These are phyloP conservation scores for Colletotrichum falcatum DNA, from an alignment of 2,329 filamentous ascomycete genomes.

Conservation along the genomic window DNA sequence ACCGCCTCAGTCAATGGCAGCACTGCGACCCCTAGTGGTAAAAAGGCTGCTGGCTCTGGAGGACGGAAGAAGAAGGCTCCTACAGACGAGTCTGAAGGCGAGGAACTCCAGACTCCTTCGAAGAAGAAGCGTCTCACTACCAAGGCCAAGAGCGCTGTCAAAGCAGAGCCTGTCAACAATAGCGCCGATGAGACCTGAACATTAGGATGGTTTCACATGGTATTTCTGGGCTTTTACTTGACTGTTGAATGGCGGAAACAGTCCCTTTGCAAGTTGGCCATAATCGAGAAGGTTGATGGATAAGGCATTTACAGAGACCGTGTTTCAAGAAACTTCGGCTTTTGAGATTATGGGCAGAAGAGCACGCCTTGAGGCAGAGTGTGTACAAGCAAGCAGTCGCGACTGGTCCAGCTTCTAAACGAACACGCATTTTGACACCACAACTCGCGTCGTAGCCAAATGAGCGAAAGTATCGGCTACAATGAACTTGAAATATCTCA, in stretches of 20 bases:
- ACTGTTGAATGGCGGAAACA: background rate
- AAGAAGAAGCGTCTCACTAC: conserved; percentile 5
- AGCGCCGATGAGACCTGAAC: background rate
- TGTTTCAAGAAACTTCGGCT: background rate
- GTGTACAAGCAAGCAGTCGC: background rate
- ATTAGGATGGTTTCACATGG: background rate
- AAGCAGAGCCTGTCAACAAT: background rate
- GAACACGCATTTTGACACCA: background rate
- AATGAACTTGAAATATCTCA: background rate
- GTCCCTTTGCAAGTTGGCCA: background rate
- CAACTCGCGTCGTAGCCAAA: background rate
- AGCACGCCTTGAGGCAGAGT: background rate
- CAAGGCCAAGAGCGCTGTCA: background rate
- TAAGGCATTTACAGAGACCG: background rate
- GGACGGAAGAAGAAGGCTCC: background rate
- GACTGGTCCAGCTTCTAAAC: background rate
- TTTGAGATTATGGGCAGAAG: background rate
- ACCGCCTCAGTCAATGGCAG: background rate
- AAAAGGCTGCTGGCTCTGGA: conserved; percentile 1
- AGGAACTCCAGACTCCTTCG: conserved; percentile 8
- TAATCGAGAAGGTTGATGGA: background rate
- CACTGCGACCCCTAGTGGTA: background rate
- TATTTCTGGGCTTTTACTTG: background rate
- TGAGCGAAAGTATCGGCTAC: background rate
- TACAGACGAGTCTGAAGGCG: background rate